Conservation (phyloP, 2,329 filamentous ascomycete genomes). For the Bipolaris zeicola region DNA sequence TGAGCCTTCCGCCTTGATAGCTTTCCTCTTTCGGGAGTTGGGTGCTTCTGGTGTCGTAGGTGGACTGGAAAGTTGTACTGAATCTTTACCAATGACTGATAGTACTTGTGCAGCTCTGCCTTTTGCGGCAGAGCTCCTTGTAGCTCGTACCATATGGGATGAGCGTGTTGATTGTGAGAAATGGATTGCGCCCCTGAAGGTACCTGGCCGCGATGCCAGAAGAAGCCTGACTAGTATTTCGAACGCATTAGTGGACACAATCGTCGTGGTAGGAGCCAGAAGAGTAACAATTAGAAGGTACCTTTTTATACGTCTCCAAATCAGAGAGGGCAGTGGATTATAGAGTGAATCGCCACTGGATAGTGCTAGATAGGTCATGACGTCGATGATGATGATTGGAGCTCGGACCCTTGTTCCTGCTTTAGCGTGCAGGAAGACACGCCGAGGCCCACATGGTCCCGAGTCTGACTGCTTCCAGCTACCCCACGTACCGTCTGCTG, state of each 20-base stretch:
- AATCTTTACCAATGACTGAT: constrained; percentile 23
- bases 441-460: constrained; percentile 24
- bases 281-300: not conserved
- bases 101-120: constrained; percentile 15
- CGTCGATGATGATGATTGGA: constrained; percentile 41
- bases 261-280: not conserved
- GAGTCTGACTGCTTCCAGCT: constrained; percentile 12
- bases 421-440: constrained; percentile 24
- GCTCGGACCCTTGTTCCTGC: constrained; percentile 35
- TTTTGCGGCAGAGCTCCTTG: constrained; percentile 35
- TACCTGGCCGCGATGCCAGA: constrained; percentile 5
- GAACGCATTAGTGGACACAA: not conserved
- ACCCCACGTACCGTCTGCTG: constrained; percentile 21
- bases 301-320: not conserved
- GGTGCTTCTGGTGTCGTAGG: constrained; percentile 47
- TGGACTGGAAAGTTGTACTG: constrained; percentile 52
- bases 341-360: constrained; percentile 11
- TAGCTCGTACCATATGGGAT: constrained; percentile 39
- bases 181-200: constrained; percentile 6
- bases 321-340: not conserved
- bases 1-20: constrained; percentile 27
- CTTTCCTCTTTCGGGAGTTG: constrained; percentile 36
- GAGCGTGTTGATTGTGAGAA: constrained; percentile 1
- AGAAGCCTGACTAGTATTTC: constrained; percentile 19
- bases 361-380: constrained; percentile 32